These are phyloP conservation scores for Striga asiatica DNA, from an alignment of 257 asterid genomes.

Conservation along the genomic window DNA sequence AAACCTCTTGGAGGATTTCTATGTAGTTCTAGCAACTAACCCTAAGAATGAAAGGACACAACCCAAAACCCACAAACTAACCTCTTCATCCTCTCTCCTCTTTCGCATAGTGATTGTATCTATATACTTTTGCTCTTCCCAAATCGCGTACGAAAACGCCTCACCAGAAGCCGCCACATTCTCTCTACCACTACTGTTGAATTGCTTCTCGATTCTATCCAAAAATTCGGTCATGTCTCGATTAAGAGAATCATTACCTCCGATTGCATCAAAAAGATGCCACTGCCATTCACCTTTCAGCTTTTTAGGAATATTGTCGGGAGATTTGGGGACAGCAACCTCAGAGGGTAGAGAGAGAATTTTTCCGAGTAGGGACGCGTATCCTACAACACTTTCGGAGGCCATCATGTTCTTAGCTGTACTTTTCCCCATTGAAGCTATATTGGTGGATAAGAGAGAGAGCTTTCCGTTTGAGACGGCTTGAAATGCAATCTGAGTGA, in stretches of 20 bases:
- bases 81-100: slow-evolving; percentile 90
- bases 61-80: too few species aligned
- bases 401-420: slow-evolving; percentile 75
- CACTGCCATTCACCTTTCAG: slow-evolving; percentile 69
- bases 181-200: slow-evolving; percentile 36
- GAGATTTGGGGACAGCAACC: slow-evolving; percentile 39
- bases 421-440: slow-evolving; percentile 52
- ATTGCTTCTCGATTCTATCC: slow-evolving; percentile 44
- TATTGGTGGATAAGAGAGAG: slow-evolving; percentile 48
- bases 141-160: slow-evolving; percentile 50
- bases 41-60: background rate
- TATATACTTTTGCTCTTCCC: slow-evolving; percentile 70
- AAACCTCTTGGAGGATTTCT: too few species aligned
- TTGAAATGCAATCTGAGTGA: slow-evolving; percentile 51
- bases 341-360: slow-evolving; percentile 72
- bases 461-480: slow-evolving; percentile 64
- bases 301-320: slow-evolving; percentile 38
- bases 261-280: slow-evolving; percentile 43
- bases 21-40: too few species aligned
- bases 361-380: slow-evolving; percentile 59
- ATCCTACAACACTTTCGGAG: slow-evolving; percentile 67
- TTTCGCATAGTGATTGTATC: slow-evolving; percentile 47
- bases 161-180: slow-evolving; percentile 13
- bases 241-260: slow-evolving; percentile 18
- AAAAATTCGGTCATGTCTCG: slow-evolving; percentile 19